Evolutionary conservation across 768 basidiomycete species (phyloP).

Genomic region (Panellus pusillus): DNA sequence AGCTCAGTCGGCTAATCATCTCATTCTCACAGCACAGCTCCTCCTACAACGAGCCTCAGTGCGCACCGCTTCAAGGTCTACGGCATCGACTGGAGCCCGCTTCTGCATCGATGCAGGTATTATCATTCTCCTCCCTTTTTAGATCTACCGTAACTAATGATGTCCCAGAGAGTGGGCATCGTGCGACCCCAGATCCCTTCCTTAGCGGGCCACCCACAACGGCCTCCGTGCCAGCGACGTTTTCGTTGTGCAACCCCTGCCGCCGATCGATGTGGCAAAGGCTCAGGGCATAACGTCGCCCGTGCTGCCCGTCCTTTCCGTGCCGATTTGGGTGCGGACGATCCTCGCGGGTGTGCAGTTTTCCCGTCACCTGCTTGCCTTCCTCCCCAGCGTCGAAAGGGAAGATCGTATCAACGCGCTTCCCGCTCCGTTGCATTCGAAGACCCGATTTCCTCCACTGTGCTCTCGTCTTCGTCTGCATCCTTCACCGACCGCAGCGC

Average conservation of each 20-base stretch:
- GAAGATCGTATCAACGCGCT: too few species aligned
- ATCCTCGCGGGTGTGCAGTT: too few species aligned
- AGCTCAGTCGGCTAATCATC: too few species aligned
- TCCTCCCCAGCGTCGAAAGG: too few species aligned
- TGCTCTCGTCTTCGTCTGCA: too few species aligned
- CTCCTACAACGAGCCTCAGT: too few species aligned
- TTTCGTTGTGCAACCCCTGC: conserved; percentile 59
- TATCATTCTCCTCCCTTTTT: background rate
- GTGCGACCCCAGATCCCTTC: conserved; percentile 25
- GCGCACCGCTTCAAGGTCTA: too few species aligned
- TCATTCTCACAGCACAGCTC: too few species aligned
- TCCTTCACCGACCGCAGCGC: too few species aligned
- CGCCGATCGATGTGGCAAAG: conserved; percentile 15
- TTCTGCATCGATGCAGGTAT: conserved; percentile 64
- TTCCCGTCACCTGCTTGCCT: too few species aligned
- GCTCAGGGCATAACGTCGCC: background rate
- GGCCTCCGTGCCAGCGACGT: conserved; percentile 25
- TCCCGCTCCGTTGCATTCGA: too few species aligned
- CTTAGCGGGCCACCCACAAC: conserved; percentile 31
- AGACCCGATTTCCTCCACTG: too few species aligned
- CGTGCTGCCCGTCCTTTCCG: conserved; percentile 52
- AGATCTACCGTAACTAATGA: conserved; percentile 26
- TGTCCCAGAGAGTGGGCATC: conserved; percentile 59
- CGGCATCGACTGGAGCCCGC: conserved; percentile 27
- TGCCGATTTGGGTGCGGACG: conserved; percentile 62